phyloP scores from a whole-genome alignment of 192 early-diverging fungal species.

The Phycomyces nitens region DNA sequence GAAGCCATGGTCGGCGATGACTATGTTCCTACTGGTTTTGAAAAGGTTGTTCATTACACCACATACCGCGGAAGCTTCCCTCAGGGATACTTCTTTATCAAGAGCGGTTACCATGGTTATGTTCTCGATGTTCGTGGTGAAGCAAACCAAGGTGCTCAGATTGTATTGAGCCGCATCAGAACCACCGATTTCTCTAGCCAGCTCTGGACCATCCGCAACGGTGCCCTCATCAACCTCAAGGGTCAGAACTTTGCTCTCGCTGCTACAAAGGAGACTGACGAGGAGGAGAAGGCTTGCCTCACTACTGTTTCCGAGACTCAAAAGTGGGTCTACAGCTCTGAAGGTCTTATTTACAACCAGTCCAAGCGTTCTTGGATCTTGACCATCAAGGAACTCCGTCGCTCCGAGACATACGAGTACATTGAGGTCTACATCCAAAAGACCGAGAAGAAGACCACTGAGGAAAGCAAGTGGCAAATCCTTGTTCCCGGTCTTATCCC shows the following conservation, averaged over 20 bases:
- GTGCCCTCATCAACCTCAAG: constrained; percentile 26
- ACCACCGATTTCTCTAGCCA: constrained; percentile 28
- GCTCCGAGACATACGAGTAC: neutral
- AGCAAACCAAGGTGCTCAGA: constrained; percentile 2
- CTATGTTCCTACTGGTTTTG: constrained; percentile 26
- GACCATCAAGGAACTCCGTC: constrained; percentile 18
- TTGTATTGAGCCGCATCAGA: constrained; percentile 16
- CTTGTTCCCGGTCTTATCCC: constrained; percentile 16
- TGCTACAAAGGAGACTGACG: neutral
- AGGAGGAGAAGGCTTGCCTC: neutral
- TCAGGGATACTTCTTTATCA: constrained; percentile 28
- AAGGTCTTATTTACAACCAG: constrained; percentile 17
- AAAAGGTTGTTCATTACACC: constrained; percentile 25
- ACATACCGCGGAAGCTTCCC: constrained; percentile 18
- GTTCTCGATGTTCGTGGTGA: constrained; percentile 24
- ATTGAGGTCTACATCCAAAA: constrained; percentile 12
- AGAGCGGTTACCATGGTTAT: constrained; percentile 24
- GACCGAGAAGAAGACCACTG: constrained; percentile 10
- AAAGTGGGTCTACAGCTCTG: constrained; percentile 18
- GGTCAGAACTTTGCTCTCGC: constrained; percentile 17
- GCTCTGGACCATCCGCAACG: constrained; percentile 26
- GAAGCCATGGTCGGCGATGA: constrained; percentile 10
- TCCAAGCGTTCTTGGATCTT: constrained; percentile 13
- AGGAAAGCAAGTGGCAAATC: constrained; percentile 15
- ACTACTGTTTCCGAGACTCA: constrained; percentile 10